These are phyloP conservation scores for Jatropha multifida DNA, from an alignment of 441 rosid genomes.

Conservation along the genomic window DNA sequence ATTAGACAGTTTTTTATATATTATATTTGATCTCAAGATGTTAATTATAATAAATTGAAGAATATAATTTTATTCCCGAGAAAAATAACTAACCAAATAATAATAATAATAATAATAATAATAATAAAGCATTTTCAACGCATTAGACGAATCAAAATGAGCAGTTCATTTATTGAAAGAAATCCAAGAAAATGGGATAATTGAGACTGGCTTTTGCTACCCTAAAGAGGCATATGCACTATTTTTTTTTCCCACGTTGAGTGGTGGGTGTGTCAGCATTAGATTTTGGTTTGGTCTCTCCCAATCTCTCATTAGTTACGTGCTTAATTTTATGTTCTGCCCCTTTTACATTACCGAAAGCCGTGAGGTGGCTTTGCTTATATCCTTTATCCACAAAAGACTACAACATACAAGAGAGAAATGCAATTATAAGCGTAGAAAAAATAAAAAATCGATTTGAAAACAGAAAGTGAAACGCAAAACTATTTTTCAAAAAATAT, in stretches of 20 bases:
- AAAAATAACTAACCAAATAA: no score
- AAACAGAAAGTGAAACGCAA: no score
- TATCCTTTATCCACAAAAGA: background rate
- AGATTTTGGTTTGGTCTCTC: background rate
- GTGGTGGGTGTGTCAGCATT: background rate
- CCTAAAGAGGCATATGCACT: slow-evolving; percentile 8
- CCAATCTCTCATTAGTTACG: background rate
- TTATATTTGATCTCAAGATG: no score
- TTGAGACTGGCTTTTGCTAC: slow-evolving; percentile 17
- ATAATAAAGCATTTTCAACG: background rate
- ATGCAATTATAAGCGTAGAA: no score
- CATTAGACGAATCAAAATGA: background rate
- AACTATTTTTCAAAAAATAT: no score
- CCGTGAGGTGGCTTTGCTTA: background rate
- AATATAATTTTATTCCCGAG: no score
- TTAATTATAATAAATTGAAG: no score
- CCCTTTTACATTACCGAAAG: background rate
- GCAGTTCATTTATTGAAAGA: background rate
- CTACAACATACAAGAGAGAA: no score
- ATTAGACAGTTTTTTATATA: no score
- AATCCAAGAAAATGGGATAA: background rate
- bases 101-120: no score
- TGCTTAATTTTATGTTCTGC: background rate
- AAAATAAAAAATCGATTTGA: no score
- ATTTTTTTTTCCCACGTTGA: background rate